Evolutionary conservation across 1,139 yeast genomes (phyloP), one percentile per base, ranked within the genome.

Genomic region (Ogataea hybrid): DNA sequence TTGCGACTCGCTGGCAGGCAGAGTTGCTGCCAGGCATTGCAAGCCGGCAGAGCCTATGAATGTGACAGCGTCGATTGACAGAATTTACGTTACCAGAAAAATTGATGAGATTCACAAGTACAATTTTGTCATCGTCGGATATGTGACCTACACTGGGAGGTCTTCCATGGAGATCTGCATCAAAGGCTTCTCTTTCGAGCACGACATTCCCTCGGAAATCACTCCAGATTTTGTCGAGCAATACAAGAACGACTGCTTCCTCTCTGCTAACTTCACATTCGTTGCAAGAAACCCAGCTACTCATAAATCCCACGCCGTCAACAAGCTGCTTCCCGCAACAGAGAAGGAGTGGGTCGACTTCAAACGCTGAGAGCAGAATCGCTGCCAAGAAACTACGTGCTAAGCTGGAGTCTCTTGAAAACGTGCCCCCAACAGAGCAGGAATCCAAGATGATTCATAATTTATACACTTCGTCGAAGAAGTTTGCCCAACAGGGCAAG

Each of bases 81-180:
- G 97, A 49, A 86, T 90, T 53, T 86, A 86, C 62, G 83, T 90
- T 81, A 79, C 88, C 48, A 85, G 84, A 61, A 82, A 88, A 50
- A 79, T 89, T 33, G 96, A 88, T 57, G 88, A 84, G 55, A 80
- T 89, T 49, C 71, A 74, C 44, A 78, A 81, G 51, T 83, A 75
- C 65, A 87, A 88, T 62, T 84, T 90, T 56, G 74, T 87, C 21
- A 68, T 90, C 49, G 89, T 94, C 25, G 97, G 97, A 12, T 71
- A 81, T 36, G 96, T 88, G 29, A 84, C 95, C 11, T 90, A 96
- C 89, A 88, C 96, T 0, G 97, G 97, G 42, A 71, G 86, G 47
- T 85, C 95, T 1, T 87, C 96, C 1, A 90, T 90, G 97, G 97
- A 90, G 66, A 89, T 90, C 58, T 77, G 90, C 39, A 94, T 90